Conservation (phyloP, 1,284 basidiomycete genomes). For the Leccinum solheimii region DNA sequence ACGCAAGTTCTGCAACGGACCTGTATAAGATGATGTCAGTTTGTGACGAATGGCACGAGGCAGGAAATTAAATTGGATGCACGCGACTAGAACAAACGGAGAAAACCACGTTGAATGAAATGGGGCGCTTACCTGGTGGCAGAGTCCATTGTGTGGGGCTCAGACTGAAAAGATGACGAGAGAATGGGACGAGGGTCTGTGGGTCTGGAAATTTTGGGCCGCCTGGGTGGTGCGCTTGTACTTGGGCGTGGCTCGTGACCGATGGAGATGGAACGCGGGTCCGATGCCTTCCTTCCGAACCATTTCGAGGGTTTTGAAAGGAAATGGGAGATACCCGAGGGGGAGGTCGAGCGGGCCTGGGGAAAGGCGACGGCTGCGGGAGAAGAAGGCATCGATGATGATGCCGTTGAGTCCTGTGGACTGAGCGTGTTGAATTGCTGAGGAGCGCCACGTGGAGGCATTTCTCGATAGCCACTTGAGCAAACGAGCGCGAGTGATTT, state of each 20-base stretch:
- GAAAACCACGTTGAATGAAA: not conserved
- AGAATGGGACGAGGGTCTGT: constrained; percentile 76
- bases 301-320: constrained; percentile 50
- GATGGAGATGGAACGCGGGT: constrained; percentile 37
- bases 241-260: constrained; percentile 51
- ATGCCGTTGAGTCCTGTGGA: constrained; percentile 27
- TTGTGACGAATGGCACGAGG: constrained; percentile 3
- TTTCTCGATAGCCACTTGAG: constrained; percentile 5
- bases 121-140: constrained; percentile 50
- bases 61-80: constrained; percentile 10
- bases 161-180: constrained; percentile 41
- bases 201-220: constrained; percentile 78
- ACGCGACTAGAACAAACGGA: constrained; percentile 7
- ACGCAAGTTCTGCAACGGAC: constrained; percentile 66
- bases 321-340: constrained; percentile 44
- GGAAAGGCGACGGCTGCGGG: constrained; percentile 32
- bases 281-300: constrained; percentile 44
- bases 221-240: constrained; percentile 51
- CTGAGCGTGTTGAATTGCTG: constrained; percentile 27
- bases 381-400: constrained; percentile 26
- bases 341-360: constrained; percentile 34
- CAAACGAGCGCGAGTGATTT: constrained; percentile 10
- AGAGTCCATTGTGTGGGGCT: constrained; percentile 35
- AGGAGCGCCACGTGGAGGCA: constrained; percentile 32
- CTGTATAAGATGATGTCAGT: constrained; percentile 40